A percentile compares a stretch with the other conserved stretches of the same genome.
Conservation (phyloP, 257 asterid genomes). For the Solanum bulbocastanum region DNA sequence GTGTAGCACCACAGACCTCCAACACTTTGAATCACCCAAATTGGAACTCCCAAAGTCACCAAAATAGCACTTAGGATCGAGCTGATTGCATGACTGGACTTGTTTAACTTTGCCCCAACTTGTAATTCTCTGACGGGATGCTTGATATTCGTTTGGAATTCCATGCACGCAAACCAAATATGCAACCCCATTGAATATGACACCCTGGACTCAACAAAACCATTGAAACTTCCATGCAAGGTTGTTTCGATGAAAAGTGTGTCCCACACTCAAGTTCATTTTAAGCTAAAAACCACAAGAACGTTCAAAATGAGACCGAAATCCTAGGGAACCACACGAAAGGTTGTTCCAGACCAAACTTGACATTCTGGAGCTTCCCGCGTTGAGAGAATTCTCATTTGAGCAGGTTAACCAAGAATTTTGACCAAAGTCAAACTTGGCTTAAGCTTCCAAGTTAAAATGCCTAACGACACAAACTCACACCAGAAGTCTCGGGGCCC, state of each 20-base stretch:
- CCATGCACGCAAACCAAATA: background rate
- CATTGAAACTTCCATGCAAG: background rate
- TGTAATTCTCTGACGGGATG: background rate
- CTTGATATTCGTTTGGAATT: background rate
- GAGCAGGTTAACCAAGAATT: no score
- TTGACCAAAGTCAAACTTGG: background rate
- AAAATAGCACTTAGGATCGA: background rate
- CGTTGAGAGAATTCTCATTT: no score
- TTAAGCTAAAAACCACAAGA: background rate
- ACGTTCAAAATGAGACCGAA: no score
- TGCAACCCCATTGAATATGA: fast-evolving
- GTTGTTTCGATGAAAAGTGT: background rate
- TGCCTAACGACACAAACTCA: background rate
- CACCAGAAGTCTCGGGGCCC: background rate
- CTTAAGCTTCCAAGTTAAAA: background rate
- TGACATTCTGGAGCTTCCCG: background rate
- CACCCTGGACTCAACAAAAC: no score
- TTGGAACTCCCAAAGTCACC: background rate
- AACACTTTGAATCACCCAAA: background rate
- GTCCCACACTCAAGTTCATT: background rate
- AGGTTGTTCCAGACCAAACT: background rate
- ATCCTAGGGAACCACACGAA: background rate
- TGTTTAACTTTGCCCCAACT: background rate
- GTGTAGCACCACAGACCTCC: background rate
- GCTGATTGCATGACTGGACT: background rate